A percentile compares a stretch with the other conserved stretches of the same genome.
These are phyloP conservation scores for Kwoniella pini DNA, from an alignment of 768 basidiomycete species.

Conservation along the genomic window DNA sequence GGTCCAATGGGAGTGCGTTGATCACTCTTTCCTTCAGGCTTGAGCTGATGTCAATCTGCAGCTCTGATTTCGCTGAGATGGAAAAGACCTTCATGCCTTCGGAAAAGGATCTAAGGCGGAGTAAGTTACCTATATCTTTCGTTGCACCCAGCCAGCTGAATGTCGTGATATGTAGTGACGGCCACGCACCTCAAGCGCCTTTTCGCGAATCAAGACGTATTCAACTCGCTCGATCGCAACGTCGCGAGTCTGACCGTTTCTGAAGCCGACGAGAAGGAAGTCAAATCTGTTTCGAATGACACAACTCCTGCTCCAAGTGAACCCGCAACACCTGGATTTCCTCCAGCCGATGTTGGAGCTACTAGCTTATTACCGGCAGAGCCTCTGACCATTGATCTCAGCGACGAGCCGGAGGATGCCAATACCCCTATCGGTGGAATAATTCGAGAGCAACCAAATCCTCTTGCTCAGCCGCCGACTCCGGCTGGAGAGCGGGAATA, in stretches of 20 bases:
- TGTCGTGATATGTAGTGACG: slow-evolving; percentile 52
- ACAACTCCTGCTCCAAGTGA: slow-evolving; percentile 11
- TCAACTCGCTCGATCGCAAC: slow-evolving; percentile 43
- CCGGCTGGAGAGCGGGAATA: slow-evolving; percentile 29
- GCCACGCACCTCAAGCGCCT: slow-evolving; percentile 54
- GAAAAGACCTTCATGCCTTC: slow-evolving; percentile 58
- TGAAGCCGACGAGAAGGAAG: slow-evolving; percentile 50
- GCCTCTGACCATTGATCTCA: slow-evolving; percentile 11
- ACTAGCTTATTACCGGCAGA: background rate
- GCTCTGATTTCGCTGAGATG: slow-evolving; percentile 78
- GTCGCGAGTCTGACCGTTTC: slow-evolving; percentile 50
- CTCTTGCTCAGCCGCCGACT: slow-evolving; percentile 17
- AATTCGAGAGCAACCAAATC: slow-evolving; percentile 15
- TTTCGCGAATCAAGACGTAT: slow-evolving; percentile 53
- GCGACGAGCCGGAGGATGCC: background rate
- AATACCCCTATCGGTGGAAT: slow-evolving; percentile 34
- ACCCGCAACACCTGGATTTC: slow-evolving; percentile 20
- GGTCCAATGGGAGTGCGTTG: slow-evolving; percentile 78
- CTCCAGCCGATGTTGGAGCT: background rate
- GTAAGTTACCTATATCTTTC: slow-evolving; percentile 30
- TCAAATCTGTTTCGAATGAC: slow-evolving; percentile 18
- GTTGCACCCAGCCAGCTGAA: too few relatives aligned
- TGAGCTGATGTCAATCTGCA: background rate
- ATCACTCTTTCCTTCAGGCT: background rate
- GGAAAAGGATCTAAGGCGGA: slow-evolving; percentile 60